Base-by-base conservation (phyloP, 2,329 filamentous ascomycete genomes). In the Scytalidium lignicola region DNA sequence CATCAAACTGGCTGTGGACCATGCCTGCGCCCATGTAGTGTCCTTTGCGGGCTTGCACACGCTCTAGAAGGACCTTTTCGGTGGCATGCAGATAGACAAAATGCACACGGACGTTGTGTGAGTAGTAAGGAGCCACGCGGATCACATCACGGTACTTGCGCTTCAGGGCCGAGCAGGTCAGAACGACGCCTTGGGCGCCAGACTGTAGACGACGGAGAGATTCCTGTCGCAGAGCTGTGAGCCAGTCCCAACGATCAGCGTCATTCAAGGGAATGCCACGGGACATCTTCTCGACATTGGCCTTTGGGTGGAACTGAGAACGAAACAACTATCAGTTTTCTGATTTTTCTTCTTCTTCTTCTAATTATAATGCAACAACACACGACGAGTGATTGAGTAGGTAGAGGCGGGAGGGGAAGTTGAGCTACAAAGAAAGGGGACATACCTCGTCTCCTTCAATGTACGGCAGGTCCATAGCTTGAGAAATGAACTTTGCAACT, bases 1-100 rank as follows among this genome's bases (percentile, higher is more conserved):
- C 86, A 54, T 85, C 81, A 57, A 97, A 86, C 66, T 99, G 93
- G 70, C 90, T 95, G 62, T 87, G 84, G 8, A 99, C 91, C 92
- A 99, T 97, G 61, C 82, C 81, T 58, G 89, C 86, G 61, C 93
- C 92, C 91, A 99, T 96, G 70, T 93, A 99, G 67, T 99, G 93
- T 46, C 83, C 83, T 70, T 91, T 72, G 58, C 93, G 81, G 37
- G 78, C 74, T 28, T 77, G 75, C 8, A 97, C 91, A 8, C 93
- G 82, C 59, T 85, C 72, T 50, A 95, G 73, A 23, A 97, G 78
- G 9, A 88, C 76, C 50, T 83, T 79, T 67, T 95, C 87, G 41
- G 81, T 74, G 1, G 91, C 90, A 56, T 85, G 79, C 37, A 99
- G 83, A 70, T 92, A 99, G 59, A 99, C 84, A 66, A 99, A 97